phyloP scores from a whole-genome alignment of 768 basidiomycete species.

The Terana coerulea region DNA sequence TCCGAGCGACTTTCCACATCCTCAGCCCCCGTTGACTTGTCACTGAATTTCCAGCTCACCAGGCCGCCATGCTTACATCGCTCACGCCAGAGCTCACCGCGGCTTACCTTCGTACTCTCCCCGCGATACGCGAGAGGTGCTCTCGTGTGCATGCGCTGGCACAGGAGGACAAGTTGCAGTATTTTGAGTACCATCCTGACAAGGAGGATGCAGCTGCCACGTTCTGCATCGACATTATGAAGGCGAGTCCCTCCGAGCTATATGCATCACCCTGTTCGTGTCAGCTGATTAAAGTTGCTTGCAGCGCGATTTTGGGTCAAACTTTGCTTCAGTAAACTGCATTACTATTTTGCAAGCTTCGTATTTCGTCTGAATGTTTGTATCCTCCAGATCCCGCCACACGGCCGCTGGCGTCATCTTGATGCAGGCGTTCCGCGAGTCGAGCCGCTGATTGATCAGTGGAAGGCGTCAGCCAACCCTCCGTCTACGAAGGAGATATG shows the following conservation, averaged over 20 bases:
- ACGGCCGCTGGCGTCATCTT: slow-evolving; percentile 88
- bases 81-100: slow-evolving; percentile 37
- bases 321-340: slow-evolving; percentile 55
- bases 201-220: slow-evolving; percentile 64
- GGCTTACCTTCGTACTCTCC: slow-evolving; percentile 77
- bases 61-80: not conserved
- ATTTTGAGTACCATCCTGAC: slow-evolving; percentile 82
- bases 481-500: slow-evolving; percentile 56
- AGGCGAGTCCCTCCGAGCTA: slow-evolving; percentile 42
- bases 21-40: too few relatives aligned
- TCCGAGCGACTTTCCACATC: too few relatives aligned
- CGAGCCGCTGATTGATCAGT: slow-evolving; percentile 51
- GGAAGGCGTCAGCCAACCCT: slow-evolving; percentile 41
- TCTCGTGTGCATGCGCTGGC: slow-evolving; percentile 75
- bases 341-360: not conserved
- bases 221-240: slow-evolving; percentile 76
- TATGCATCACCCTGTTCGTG: not conserved
- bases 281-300: not conserved
- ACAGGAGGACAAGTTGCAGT: slow-evolving; percentile 67
- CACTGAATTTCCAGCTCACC: too few relatives aligned
- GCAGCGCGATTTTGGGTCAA: slow-evolving; percentile 76
- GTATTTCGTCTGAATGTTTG: not conserved
- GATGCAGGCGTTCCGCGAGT: slow-evolving; percentile 68
- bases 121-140: slow-evolving; percentile 89
- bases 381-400: slow-evolving; percentile 68